These are phyloP conservation scores for Hygrophila difformis DNA, from an alignment of 257 asterid genomes.

Conservation along the genomic window DNA sequence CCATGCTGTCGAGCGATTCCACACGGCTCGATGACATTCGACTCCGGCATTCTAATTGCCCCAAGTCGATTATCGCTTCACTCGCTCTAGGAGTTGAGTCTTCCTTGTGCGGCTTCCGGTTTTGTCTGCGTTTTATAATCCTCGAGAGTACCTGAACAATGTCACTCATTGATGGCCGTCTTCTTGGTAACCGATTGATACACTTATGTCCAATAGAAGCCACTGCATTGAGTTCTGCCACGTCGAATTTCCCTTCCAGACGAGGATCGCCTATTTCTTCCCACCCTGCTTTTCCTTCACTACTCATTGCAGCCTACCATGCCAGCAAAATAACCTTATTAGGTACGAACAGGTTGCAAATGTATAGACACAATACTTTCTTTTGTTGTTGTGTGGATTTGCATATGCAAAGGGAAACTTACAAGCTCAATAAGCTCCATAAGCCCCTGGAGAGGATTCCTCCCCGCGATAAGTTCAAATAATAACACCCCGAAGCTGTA, in stretches of 20 bases:
- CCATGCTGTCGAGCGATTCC: slow-evolving; percentile 62
- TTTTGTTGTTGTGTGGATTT: too few species aligned
- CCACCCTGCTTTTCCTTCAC: slow-evolving; percentile 85
- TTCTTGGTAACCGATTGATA: slow-evolving; percentile 46
- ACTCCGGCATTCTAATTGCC: slow-evolving; percentile 27
- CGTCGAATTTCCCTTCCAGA: slow-evolving; percentile 60
- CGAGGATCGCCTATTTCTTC: slow-evolving; percentile 83
- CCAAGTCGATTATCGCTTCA: slow-evolving; percentile 34
- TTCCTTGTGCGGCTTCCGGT: slow-evolving; percentile 27
- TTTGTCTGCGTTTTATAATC: slow-evolving; percentile 39
- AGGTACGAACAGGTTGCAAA: too few species aligned
- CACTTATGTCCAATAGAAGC: slow-evolving; percentile 83
- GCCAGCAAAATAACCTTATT: too few species aligned
- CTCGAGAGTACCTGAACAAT: slow-evolving; percentile 66
- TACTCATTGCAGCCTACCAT: too few species aligned
- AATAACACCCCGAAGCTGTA: too few species aligned
- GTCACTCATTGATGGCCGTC: slow-evolving; percentile 84
- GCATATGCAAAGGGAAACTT: too few species aligned
- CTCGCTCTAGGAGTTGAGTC: slow-evolving; percentile 41
- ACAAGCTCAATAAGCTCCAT: too few species aligned
- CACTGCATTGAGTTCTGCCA: slow-evolving; percentile 58
- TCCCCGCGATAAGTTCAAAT: too few species aligned
- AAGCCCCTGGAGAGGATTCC: too few species aligned
- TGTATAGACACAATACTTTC: too few species aligned
- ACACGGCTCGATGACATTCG: slow-evolving; percentile 46